Percentiles rank a stretch among this genome's conserved stretches.
phyloP scores from a whole-genome alignment of 352 stramenopile species.

The Globisporangium viniferum region DNA sequence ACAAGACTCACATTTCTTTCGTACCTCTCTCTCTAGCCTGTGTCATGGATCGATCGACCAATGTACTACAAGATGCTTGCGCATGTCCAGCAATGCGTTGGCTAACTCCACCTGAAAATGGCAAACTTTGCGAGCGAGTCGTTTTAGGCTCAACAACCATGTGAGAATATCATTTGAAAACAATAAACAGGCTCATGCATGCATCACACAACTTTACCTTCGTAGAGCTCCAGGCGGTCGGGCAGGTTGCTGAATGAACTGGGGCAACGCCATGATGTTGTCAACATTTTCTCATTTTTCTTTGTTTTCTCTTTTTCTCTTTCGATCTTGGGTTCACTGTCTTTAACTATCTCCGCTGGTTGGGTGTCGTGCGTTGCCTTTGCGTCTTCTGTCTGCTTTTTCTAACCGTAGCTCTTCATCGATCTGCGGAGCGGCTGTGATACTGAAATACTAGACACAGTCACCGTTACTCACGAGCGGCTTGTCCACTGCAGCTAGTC shows the following conservation, averaged over 20 bases:
- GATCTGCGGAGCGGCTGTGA: not conserved
- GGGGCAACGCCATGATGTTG: not conserved
- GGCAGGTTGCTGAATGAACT: not conserved
- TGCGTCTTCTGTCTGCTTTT: not conserved
- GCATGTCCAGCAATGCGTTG: not conserved
- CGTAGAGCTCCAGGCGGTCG: too few species aligned
- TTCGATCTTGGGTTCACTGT: not conserved
- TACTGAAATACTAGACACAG: not conserved
- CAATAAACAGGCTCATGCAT: not conserved
- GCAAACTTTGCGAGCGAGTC: too few species aligned
- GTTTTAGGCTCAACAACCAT: too few species aligned
- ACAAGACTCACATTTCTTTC: not conserved
- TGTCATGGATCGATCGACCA: not conserved
- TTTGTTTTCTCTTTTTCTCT: not conserved
- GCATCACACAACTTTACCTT: not conserved
- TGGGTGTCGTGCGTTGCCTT: not conserved
- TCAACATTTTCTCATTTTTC: constrained; percentile 8
- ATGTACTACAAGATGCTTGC: not conserved
- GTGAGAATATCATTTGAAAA: not conserved
- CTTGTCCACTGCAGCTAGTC: not conserved
- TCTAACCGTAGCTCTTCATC: not conserved
- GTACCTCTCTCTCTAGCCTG: not conserved
- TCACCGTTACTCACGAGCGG: not conserved
- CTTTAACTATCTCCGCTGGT: not conserved
- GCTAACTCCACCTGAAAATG: not conserved